Conservation (phyloP, 2,329 filamentous ascomycete genomes). For the Nemania sp. region DNA sequence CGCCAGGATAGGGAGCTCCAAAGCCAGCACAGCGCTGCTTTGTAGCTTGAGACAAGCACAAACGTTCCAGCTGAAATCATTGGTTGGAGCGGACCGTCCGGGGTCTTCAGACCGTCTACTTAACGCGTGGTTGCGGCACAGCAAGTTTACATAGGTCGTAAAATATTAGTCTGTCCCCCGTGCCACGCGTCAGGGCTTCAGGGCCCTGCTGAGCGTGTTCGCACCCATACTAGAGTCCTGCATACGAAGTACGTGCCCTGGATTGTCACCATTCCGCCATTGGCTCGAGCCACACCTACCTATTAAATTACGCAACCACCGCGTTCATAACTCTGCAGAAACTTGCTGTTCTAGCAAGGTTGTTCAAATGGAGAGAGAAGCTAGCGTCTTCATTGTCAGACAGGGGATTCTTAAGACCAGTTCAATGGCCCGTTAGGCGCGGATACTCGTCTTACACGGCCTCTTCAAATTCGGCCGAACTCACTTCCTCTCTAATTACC, state of each 20-base stretch:
- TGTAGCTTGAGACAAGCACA: background rate
- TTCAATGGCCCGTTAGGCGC: slow-evolving; percentile 23
- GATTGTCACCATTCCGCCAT: slow-evolving; percentile 2
- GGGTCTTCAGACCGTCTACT: background rate
- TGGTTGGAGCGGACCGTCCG: too few species aligned
- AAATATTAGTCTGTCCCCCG: slow-evolving; percentile 14
- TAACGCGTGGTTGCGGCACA: slow-evolving; percentile 21
- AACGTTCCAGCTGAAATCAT: too few species aligned
- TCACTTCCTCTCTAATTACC: slow-evolving; percentile 2
- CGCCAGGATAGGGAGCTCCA: too few species aligned
- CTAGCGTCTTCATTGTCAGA: slow-evolving; percentile 1
- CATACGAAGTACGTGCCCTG: slow-evolving; percentile 12
- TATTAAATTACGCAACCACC: slow-evolving; percentile 3
- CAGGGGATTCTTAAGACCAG: background rate
- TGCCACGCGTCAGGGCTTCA: background rate
- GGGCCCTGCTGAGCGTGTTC: background rate
- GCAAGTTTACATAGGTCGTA: slow-evolving; percentile 15
- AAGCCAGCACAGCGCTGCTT: too few species aligned
- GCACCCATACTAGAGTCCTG: slow-evolving; percentile 14
- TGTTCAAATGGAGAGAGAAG: slow-evolving; percentile 12
- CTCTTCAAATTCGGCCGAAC: background rate
- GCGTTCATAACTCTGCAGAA: slow-evolving; percentile 12
- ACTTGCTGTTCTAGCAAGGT: slow-evolving; percentile 7
- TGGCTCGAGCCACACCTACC: slow-evolving; percentile 13
- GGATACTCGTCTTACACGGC: slow-evolving; percentile 3